Conservation (phyloP, 2,329 filamentous ascomycete genomes). For the Penicillium crustosum region DNA sequence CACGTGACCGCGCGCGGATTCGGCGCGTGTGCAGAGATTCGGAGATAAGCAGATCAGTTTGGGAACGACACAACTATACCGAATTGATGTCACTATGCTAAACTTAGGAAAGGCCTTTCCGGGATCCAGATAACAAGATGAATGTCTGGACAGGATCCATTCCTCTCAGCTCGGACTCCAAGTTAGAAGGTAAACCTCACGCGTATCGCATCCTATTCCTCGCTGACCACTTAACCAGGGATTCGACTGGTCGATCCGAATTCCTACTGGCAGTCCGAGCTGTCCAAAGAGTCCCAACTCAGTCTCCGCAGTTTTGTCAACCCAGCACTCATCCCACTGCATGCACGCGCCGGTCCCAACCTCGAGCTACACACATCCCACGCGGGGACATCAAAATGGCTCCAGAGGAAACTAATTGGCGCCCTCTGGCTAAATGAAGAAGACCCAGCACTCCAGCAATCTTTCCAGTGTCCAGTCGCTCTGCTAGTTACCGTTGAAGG, state of each 20-base stretch:
- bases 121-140: slow-evolving; percentile 29
- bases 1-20: slow-evolving; percentile 24
- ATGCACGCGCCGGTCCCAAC: slow-evolving; percentile 41
- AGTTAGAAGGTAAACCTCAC: slow-evolving; percentile 32
- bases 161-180: slow-evolving; percentile 25
- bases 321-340: slow-evolving; percentile 42
- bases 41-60: slow-evolving; percentile 7
- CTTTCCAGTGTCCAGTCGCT: slow-evolving; percentile 41
- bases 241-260: slow-evolving; percentile 37
- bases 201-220: slow-evolving; percentile 9
- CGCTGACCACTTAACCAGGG: slow-evolving; percentile 26
- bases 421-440: slow-evolving; percentile 37
- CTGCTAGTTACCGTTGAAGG: slow-evolving; percentile 37
- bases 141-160: slow-evolving; percentile 42
- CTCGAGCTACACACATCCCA: slow-evolving; percentile 42
- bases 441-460: slow-evolving; percentile 29
- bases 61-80: not conserved
- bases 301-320: slow-evolving; percentile 40
- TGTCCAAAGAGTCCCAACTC: slow-evolving; percentile 36
- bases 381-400: slow-evolving; percentile 38
- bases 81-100: slow-evolving; percentile 9
- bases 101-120: slow-evolving; percentile 13
- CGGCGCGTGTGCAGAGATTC: slow-evolving; percentile 16
- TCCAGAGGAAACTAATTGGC: slow-evolving; percentile 39
- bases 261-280: slow-evolving; percentile 34